Conservation (phyloP, 2,329 filamentous ascomycete genomes). For the Aspergillus chevalieri region DNA sequence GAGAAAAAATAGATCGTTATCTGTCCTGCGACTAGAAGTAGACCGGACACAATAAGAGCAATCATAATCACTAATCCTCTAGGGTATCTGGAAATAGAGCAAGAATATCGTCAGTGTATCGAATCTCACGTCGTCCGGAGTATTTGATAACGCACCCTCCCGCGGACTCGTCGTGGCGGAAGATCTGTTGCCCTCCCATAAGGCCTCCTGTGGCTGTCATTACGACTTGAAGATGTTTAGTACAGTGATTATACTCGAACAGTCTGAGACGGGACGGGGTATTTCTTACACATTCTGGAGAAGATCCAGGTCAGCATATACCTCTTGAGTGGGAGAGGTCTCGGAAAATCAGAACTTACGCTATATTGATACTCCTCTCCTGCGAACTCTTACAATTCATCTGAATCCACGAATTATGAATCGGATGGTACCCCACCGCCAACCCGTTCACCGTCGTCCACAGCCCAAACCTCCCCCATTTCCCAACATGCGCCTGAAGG, state of each 20-base stretch:
- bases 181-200: slow-evolving; percentile 50
- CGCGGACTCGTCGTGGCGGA: slow-evolving; percentile 40
- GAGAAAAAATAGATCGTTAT: not conserved
- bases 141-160: slow-evolving; percentile 16
- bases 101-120: not conserved
- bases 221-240: slow-evolving; percentile 22
- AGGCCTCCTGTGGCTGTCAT: slow-evolving; percentile 48
- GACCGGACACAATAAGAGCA: slow-evolving; percentile 38
- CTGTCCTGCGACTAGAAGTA: slow-evolving; percentile 38
- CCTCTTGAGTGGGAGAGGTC: not conserved
- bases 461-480: slow-evolving; percentile 46
- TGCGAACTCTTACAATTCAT: slow-evolving; percentile 44
- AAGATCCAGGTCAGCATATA: slow-evolving; percentile 23
- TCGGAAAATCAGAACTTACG: slow-evolving; percentile 26
- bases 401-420: slow-evolving; percentile 50
- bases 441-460: slow-evolving; percentile 49
- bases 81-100: slow-evolving; percentile 30
- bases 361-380: slow-evolving; percentile 47
- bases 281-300: slow-evolving; percentile 22
- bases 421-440: slow-evolving; percentile 50
- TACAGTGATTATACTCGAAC: not conserved
- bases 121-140: not conserved
- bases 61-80: slow-evolving; percentile 44
- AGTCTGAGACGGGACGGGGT: not conserved
- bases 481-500: slow-evolving; percentile 40